These are phyloP conservation scores for Orbilia quercus DNA, from an alignment of 2,329 filamentous ascomycete species.

Conservation along the genomic window DNA sequence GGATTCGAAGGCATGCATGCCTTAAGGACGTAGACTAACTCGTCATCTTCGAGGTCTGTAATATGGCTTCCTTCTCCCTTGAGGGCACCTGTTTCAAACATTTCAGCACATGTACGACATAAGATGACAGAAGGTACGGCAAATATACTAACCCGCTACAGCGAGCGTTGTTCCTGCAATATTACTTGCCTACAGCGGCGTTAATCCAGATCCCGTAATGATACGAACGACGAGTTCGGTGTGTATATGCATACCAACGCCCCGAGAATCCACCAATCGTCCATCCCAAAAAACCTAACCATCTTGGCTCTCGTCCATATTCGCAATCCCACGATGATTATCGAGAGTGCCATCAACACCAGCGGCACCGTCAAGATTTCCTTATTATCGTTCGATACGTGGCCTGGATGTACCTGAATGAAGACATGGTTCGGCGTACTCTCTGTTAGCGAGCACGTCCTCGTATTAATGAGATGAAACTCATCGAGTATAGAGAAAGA, in stretches of 20 bases:
- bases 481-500: neutral
- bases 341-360: slow-evolving; percentile 39
- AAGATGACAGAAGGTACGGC: neutral
- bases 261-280: slow-evolving; percentile 52
- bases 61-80: slow-evolving; percentile 43
- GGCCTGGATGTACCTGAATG: slow-evolving; percentile 55
- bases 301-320: slow-evolving; percentile 47
- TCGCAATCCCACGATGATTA: slow-evolving; percentile 34
- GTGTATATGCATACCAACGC: slow-evolving; percentile 24
- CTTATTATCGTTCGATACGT: slow-evolving; percentile 48
- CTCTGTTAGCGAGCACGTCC: slow-evolving; percentile 31
- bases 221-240: too few relatives aligned
- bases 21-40: slow-evolving; percentile 49
- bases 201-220: too few relatives aligned
- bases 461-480: slow-evolving; percentile 11
- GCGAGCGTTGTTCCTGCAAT: slow-evolving; percentile 44
- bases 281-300: slow-evolving; percentile 50
- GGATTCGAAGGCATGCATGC: slow-evolving; percentile 9
- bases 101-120: neutral
- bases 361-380: slow-evolving; percentile 46
- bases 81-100: slow-evolving; percentile 24
- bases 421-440: slow-evolving; percentile 10
- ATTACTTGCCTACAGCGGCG: slow-evolving; percentile 34
- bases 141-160: slow-evolving; percentile 30
- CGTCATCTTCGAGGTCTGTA: slow-evolving; percentile 35